Evolutionary conservation across 257 asterid genomes (phyloP).

Genomic region (Salvia hispanica): DNA sequence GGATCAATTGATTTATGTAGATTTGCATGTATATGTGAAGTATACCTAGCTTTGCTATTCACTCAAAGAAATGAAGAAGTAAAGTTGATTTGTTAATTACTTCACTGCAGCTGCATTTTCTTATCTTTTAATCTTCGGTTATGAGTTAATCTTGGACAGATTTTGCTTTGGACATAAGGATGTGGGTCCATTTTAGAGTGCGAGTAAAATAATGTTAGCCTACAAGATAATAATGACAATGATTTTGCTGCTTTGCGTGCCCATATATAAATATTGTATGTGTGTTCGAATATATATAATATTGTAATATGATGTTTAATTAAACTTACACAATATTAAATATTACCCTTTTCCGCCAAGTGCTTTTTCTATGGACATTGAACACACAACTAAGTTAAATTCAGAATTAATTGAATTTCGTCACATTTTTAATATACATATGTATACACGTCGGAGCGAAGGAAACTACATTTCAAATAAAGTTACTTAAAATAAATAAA

Average conservation of each 20-base stretch:
- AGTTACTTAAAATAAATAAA: not conserved
- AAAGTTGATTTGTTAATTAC: conserved; percentile 28
- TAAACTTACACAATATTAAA: not conserved
- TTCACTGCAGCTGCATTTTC: conserved; percentile 35
- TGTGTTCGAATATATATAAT: not conserved
- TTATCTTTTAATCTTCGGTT: conserved; percentile 38
- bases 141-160: conserved; percentile 26
- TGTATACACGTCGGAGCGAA: no score
- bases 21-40: not conserved
- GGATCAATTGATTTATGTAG: no score
- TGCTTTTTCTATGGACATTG: no score
- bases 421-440: no score
- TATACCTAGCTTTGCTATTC: conserved; percentile 26
- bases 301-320: not conserved
- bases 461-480: no score
- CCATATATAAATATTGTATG: not conserved
- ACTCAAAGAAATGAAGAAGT: conserved; percentile 32
- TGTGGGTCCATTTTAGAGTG: conserved; percentile 60
- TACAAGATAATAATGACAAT: conserved; percentile 42
- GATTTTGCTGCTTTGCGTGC: conserved; percentile 31
- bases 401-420: no score
- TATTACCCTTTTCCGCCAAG: no score
- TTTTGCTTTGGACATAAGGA: conserved; percentile 50
- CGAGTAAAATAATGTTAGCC: conserved; percentile 34
- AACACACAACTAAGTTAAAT: no score